Conservation (phyloP, 371 early-diverging fungal genomes). For the Mucor circinelloides region DNA sequence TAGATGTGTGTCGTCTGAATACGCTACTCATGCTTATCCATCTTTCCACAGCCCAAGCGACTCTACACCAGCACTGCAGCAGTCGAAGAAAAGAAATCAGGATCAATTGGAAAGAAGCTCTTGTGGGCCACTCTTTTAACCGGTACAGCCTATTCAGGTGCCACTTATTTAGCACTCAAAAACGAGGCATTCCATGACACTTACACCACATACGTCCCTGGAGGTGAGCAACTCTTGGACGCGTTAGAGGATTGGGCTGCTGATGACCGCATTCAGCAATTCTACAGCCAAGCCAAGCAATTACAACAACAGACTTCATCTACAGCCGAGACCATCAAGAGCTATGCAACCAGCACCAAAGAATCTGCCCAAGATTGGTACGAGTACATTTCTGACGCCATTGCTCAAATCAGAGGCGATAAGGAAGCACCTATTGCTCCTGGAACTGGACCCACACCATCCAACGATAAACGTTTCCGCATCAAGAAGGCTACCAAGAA, state of each 20-base stretch:
- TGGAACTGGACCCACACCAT: slow-evolving; percentile 28
- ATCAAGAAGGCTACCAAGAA: slow-evolving; percentile 4
- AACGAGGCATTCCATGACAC: slow-evolving; percentile 51
- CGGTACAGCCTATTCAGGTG: slow-evolving; percentile 40
- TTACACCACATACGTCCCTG: slow-evolving; percentile 48
- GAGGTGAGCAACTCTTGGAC: slow-evolving; percentile 46
- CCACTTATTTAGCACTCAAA: slow-evolving; percentile 42
- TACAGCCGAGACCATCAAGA: slow-evolving; percentile 18
- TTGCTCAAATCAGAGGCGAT: slow-evolving; percentile 40
- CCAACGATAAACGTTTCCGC: slow-evolving; percentile 13
- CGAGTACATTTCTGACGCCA: slow-evolving; percentile 38
- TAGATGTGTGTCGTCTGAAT: not conserved
- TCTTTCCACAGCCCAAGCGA: slow-evolving; percentile 14
- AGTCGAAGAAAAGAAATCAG: not conserved
- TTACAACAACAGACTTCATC: slow-evolving; percentile 24
- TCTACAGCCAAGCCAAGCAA: slow-evolving; percentile 25
- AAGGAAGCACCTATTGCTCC: slow-evolving; percentile 23
- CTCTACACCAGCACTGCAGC: slow-evolving; percentile 12
- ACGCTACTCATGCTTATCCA: not conserved
- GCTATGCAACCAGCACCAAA: slow-evolving; percentile 23
- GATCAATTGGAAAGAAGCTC: slow-evolving; percentile 38
- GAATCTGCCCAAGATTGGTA: slow-evolving; percentile 42
- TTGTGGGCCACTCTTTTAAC: slow-evolving; percentile 33
- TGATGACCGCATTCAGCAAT: slow-evolving; percentile 29
- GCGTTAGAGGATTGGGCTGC: slow-evolving; percentile 38